A percentile compares a stretch with the other conserved stretches of the same genome.
These are phyloP conservation scores for Colletotrichum tabaci DNA, from an alignment of 2,329 filamentous ascomycete genomes.

Conservation along the genomic window DNA sequence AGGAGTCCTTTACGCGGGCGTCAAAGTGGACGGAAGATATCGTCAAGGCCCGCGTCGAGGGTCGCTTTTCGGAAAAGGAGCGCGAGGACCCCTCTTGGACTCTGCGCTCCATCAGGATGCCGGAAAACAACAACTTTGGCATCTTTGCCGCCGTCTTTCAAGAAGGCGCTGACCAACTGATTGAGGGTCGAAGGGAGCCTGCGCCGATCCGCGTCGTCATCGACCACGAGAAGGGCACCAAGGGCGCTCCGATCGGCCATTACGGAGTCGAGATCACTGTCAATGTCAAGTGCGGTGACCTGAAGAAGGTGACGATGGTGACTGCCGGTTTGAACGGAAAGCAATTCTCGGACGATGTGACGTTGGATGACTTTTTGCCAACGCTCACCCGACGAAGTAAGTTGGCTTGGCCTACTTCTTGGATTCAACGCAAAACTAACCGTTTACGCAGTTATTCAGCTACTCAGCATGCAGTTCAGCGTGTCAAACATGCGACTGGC, in stretches of 20 bases:
- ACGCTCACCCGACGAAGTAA: conserved; percentile 82
- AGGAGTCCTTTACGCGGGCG: conserved; percentile 82
- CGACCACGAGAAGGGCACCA: conserved; percentile 77
- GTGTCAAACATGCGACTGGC: conserved; percentile 76
- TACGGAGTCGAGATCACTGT: conserved; percentile 81
- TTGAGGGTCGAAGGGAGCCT: conserved; percentile 76
- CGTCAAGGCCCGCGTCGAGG: conserved; percentile 87
- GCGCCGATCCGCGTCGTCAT: conserved; percentile 81
- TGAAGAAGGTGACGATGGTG: conserved; percentile 64
- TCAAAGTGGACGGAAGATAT: conserved; percentile 87
- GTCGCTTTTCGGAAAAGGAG: conserved; percentile 86
- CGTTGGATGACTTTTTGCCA: conserved; percentile 79
- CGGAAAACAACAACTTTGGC: conserved; percentile 71
- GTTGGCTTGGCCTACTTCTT: conserved; percentile 46
- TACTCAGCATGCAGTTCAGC: conserved; percentile 79
- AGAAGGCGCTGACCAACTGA: conserved; percentile 73
- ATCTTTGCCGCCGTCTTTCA: conserved; percentile 80
- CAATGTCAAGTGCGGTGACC: conserved; percentile 71
- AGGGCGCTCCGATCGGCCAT: conserved; percentile 75
- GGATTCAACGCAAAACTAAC: conserved; percentile 51
- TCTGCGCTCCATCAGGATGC: conserved; percentile 77
- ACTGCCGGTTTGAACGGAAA: conserved; percentile 78
- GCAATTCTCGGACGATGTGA: conserved; percentile 81
- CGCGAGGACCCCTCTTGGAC: conserved; percentile 87
- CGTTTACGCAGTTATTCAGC: conserved; percentile 72